Evolutionary conservation across 768 basidiomycete species (phyloP).

Genomic region (Holtermannia corniformis): DNA sequence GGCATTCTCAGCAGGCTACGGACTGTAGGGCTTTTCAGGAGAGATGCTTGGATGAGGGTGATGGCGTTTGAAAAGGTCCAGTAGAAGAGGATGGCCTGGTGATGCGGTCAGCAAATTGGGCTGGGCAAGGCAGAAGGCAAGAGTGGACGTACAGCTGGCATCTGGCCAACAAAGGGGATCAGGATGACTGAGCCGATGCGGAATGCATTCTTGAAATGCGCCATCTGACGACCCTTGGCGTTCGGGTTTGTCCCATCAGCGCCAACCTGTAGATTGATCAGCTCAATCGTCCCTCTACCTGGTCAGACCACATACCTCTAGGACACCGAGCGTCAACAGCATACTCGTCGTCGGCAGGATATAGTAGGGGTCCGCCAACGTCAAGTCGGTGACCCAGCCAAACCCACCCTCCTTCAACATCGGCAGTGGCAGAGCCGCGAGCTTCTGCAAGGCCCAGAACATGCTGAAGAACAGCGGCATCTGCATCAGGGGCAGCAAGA

Average conservation of each 20-base stretch:
- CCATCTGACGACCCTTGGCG: conserved; percentile 45
- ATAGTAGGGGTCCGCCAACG: conserved; percentile 63
- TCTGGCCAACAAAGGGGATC: conserved; percentile 50
- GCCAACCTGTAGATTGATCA: conserved; percentile 45
- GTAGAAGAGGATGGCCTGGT: conserved; percentile 54
- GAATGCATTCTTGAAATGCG: conserved; percentile 61
- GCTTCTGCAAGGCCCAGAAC: conserved; percentile 68
- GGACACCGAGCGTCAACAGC: conserved; percentile 57
- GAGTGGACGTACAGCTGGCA: conserved; percentile 57
- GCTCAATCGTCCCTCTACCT: not conserved
- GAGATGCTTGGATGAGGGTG: conserved; percentile 49
- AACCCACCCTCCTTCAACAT: conserved; percentile 72
- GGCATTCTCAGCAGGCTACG: conserved; percentile 41
- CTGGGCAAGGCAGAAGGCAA: not conserved
- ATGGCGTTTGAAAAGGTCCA: conserved; percentile 50
- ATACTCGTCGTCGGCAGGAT: conserved; percentile 57
- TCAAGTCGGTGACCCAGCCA: conserved; percentile 64
- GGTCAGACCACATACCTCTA: conserved; percentile 49
- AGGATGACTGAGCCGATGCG: conserved; percentile 51
- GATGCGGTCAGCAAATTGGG: not conserved
- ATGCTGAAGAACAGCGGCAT: conserved; percentile 65
- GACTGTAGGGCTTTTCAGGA: conserved; percentile 46
- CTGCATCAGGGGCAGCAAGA: conserved; percentile 58
- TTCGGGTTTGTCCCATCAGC: conserved; percentile 47
- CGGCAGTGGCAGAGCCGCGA: conserved; percentile 61